Base-by-base conservation (phyloP, 805 yeast genomes). In the Candida chauliodis region DNA sequence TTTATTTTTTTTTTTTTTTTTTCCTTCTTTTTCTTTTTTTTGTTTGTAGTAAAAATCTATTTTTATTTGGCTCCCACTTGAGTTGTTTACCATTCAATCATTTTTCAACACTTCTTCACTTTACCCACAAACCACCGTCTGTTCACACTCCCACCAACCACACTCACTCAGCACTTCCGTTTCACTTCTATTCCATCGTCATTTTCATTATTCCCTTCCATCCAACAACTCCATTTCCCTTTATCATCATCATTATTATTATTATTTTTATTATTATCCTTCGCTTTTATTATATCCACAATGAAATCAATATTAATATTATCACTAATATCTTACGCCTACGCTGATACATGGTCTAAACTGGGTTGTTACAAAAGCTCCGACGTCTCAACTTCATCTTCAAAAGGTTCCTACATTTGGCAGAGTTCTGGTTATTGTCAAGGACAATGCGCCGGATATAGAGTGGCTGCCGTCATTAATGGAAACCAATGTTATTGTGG, bases 381-480 rank as follows among this genome's bases (percentile, higher is more conserved):
- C 2, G 21, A 16, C 5, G 29, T 45, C 2, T 23, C 35, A 9
- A 40, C 41, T 1, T 21, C 35, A 8, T 26, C 54, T n/a, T 54
- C 50, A 39, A 55, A 64, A 43, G 85, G 82, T 21, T 50, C 68
- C 2, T 75, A 74, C 55, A 61, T 57, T 1, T 82, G 63, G 53
- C 90, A 84, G 59, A 71, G 88, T 7, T 72, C 78, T 13, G 64
- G 73, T 6, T 63, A 75, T 51, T 83, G 93, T 57, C 63, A 68
- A 41, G 46, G 51, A 6, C 63, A 66, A 44, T 82, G 96, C 59
- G 39, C 53, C 37, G 72, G 73, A 7, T 63, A 59, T 17, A 50
- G 47, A 24, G 59, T 66, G 20, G 61, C 59, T 8, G 73, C 67
- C 3, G 49, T 65, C 15, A 48, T 57, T 26, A 47, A 55, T 34